Evolutionary conservation across 805 yeast species (phyloP), one percentile per base, ranked within the genome.

Genomic region (Spathaspora sp.): DNA sequence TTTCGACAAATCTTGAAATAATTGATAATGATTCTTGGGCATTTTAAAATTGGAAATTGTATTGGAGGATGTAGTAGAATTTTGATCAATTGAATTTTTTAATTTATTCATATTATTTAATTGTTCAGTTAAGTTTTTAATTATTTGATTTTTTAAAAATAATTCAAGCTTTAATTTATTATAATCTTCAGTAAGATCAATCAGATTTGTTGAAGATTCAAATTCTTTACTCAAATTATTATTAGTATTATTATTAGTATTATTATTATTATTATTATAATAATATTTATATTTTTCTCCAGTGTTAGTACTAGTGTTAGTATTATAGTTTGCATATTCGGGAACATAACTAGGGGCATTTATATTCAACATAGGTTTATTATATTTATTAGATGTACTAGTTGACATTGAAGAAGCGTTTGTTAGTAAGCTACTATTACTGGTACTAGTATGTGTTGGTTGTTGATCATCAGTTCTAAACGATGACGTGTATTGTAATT

Each of bases 141-240:
- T 60, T 53, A 75, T 61, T 59, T 70, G 70, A 45, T 85, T 82
- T 61, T 84, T 86, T 48, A 84, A 67, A 51, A 76, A 76, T 48
- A 86, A 60, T 55, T 82, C 82, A 46, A 80, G 65, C 56, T 75
- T 77, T 51, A 80, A 63, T 49, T 70, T 66, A 45, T 78, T 81
- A 14, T 55, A 44, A 20, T 60, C 60, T 48, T 54, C 58, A 50
- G 49, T 54, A 39, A 55, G 35, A 23, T 18, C 19, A 31, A 17
- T 40, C 3, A n/a, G 16, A 19, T 14, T 26, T 5, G 46, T 11
- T 5, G 19, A 17, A 18, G 44, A 10, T 11, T 42, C 44, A 35
- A 11, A 35, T 11, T 35, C 40, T n/a, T 16, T 35, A 35, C 18
- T 35, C 16, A 42, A 19, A 28, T 18, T 26, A 26, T 10, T 44